A percentile compares a stretch with the other conserved stretches of the same genome.
Evolutionary conservation across 75 land plant genomes (phyloP).

Genomic region (Pinus albicaulis): DNA sequence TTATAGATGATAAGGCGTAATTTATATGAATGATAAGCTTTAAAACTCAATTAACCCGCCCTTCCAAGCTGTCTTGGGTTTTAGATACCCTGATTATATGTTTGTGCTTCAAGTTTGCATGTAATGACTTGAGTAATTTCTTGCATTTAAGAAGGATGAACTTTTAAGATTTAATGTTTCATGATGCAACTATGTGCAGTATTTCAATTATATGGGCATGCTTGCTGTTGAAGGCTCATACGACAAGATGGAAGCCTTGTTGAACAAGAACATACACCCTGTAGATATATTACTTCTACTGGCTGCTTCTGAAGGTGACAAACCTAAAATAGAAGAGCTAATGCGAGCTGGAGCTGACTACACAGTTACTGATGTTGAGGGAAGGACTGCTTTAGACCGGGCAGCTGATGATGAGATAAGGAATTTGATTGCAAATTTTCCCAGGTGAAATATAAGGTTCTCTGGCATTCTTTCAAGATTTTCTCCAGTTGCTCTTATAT

Average conservation of each 20-base stretch:
- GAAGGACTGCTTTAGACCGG: constrained; percentile 84
- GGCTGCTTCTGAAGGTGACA: constrained; percentile 95
- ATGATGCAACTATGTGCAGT: constrained; percentile 36
- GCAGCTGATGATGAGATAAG: constrained; percentile 68
- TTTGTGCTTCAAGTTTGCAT: too few relatives aligned
- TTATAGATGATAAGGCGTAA: too few relatives aligned
- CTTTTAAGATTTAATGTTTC: too few relatives aligned
- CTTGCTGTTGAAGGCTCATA: constrained; percentile 97
- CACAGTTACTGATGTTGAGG: constrained; percentile 73
- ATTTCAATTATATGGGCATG: constrained; percentile 99
- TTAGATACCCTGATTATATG: too few relatives aligned
- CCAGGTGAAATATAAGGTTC: too few relatives aligned
- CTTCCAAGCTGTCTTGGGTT: too few relatives aligned
- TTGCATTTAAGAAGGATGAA: too few relatives aligned
- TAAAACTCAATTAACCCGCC: too few relatives aligned
- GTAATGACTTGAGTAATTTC: too few relatives aligned
- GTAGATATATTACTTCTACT: constrained; percentile 86
- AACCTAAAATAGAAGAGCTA: constrained; percentile 92
- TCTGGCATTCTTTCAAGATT: too few relatives aligned
- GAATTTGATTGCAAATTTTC: constrained; percentile 38
- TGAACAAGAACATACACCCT: constrained; percentile 79
- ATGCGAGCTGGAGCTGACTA: constrained; percentile 85
- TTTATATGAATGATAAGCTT: too few relatives aligned
- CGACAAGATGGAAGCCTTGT: constrained; percentile 93
- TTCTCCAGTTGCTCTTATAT: too few relatives aligned